Percentiles rank a stretch among this genome's conserved stretches.
Conservation (phyloP, 495 filamentous ascomycete species). For the Xylaria palmicola region DNA sequence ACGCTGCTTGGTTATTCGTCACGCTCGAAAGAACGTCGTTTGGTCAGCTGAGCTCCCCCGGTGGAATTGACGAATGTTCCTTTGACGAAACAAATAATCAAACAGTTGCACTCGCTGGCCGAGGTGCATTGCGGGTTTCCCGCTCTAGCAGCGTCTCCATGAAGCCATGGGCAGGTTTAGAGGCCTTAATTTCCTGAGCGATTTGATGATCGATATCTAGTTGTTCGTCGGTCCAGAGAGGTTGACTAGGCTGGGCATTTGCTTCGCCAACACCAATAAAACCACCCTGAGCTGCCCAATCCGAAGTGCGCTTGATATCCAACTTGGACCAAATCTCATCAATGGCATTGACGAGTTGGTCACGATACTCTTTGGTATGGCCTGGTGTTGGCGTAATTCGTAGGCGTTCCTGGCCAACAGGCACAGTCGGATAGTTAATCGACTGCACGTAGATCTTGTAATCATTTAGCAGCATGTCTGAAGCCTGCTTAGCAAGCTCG, state of each 20-base stretch:
- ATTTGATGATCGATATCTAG: slow-evolving; percentile 62
- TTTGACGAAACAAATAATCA: slow-evolving; percentile 19
- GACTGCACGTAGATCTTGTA: slow-evolving; percentile 96
- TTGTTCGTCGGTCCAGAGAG: slow-evolving; percentile 87
- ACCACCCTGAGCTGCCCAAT: slow-evolving; percentile 88
- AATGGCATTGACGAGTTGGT: slow-evolving; percentile 81
- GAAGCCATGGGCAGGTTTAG: slow-evolving; percentile 27
- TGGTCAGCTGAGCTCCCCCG: slow-evolving; percentile 33
- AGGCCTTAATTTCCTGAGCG: slow-evolving; percentile 51
- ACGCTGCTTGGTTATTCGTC: slow-evolving; percentile 12
- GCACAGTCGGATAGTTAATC: slow-evolving; percentile 98
- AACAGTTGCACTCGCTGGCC: slow-evolving; percentile 21
- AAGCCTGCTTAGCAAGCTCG: slow-evolving; percentile 86
- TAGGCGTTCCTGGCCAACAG: slow-evolving; percentile 90
- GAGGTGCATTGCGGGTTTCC: slow-evolving; percentile 23
- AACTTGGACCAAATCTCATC: slow-evolving; percentile 85
- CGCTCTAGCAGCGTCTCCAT: slow-evolving; percentile 42
- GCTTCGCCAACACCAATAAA: slow-evolving; percentile 88
- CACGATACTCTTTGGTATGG: slow-evolving; percentile 75
- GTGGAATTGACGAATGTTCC: slow-evolving; percentile 15
- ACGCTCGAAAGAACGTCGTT: slow-evolving; percentile 35
- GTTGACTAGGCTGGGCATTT: slow-evolving; percentile 50
- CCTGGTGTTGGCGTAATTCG: slow-evolving; percentile 95
- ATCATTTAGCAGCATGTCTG: slow-evolving; percentile 81
- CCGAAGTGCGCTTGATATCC: slow-evolving; percentile 83